Base-by-base conservation (phyloP, 441 rosid species). In the Gossypium aridum region DNA sequence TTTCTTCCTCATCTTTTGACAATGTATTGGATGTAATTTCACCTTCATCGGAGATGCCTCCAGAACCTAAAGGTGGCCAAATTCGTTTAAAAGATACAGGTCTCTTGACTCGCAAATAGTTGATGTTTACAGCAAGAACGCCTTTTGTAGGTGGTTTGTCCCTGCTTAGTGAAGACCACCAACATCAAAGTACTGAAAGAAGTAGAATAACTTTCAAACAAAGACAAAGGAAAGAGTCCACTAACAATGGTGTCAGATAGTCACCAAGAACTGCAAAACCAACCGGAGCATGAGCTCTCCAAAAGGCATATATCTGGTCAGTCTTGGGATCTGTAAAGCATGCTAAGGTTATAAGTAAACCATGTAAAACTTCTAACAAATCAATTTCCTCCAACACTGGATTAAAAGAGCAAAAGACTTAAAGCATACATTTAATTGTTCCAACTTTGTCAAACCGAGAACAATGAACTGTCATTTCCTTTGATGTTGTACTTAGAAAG, bases 191-290 rank as follows among this genome's bases (percentile, higher is more conserved):
- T 19, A 76, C 25, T 10, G 43, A 19, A 62, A 65, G 20, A 67
- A 72, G 45, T 14, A 12, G 47, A 79, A 64, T 66, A 76, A 59
- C 75, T 45, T 56, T 64, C 51, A 28, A 70, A 76, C 65, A 49
- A 79, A 5, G 47, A 51, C 54, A 65, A 26, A 54, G 34, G 59
- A 51, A 5, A 70, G 62, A 76, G 31, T 45, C 65, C 73, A 89
- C 99, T 82, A 31, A 96, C 99, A 77, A 75, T 81, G 99, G 98
- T 28, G 97, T 93, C 83, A 96, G 70, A 85, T 83, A 93, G 85
- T 96, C 99, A 72, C 99, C 97, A 73, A 96, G 96, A 78, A 92
- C 86, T 39, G 97, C 97, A 93, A 91, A 96, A 70, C 99, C 98
- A 64, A 97, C 91, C 8, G 99, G 98, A 64, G 97, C 97, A 79